Base-by-base conservation (phyloP, 805 yeast species). In the Barnettozyma pratensis region DNA sequence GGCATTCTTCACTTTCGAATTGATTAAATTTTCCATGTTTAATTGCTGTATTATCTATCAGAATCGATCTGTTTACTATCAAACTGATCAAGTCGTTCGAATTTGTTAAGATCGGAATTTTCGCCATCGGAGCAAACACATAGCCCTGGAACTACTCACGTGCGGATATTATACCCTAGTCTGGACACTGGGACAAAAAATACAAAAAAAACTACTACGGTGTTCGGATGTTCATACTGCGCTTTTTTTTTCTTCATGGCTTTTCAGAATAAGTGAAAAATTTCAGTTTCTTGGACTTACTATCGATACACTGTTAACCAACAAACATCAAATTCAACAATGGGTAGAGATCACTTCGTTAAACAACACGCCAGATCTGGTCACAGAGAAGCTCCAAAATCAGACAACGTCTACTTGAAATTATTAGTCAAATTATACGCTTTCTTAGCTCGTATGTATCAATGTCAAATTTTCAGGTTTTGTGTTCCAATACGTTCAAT, bases 381-480 rank as follows among this genome's bases (percentile, higher is more conserved):
- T 77, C 96, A 89, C 89, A 90, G 99, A 81, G 79, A 85, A 73
- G 97, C 97, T 77, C 99, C 99, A 80, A 89, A 89, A 83, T 92
- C 98, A 64, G 96, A 94, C 80, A 94, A 94, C 75, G 97, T 91
- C 79, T 94, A 94, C 97, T 82, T 94, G 80, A 87, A 86, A 79
- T 79, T 94, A 73, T 86, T 94, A 78, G 98, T 92, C 76, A 92
- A 92, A 86, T 82, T 94, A 69, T 94, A 91, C 89, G 77, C 97
- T 73, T 94, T 89, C 95, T 84, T 94, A 79, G 96, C 98, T 80
- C 97, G 99, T 88, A 87, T 77, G 96, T 88, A 75, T 25, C 36
- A 8, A 11, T 44, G 11, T 30, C 14, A 10, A 29, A 5, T 19
- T 14, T 29, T 25, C 40, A 41, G 32, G 37, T 41, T 45, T 45